A percentile compares a stretch with the other conserved stretches of the same genome.
Conservation (phyloP, 495 filamentous ascomycete genomes). For the Venustampulla echinocandica region DNA sequence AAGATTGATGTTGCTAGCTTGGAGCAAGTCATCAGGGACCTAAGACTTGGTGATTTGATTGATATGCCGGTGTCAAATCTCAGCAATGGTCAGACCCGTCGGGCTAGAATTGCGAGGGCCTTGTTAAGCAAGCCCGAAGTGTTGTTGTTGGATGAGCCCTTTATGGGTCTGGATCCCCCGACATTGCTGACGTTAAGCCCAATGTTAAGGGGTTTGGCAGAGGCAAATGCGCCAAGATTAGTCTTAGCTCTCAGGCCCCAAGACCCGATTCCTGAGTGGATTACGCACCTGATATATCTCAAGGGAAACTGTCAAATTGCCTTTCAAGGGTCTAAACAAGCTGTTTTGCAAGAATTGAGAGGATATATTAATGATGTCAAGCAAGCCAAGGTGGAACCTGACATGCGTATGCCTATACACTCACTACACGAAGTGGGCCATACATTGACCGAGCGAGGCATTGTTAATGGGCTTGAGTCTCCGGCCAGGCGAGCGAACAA, state of each 20-base stretch:
- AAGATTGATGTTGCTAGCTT: slow-evolving; percentile 40
- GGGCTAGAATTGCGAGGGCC: slow-evolving; percentile 80
- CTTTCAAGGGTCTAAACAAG: slow-evolving; percentile 45
- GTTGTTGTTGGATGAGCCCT: slow-evolving; percentile 84
- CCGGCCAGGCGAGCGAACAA: background rate
- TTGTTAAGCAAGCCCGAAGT: slow-evolving; percentile 71
- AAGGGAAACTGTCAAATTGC: slow-evolving; percentile 50
- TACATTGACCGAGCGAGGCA: slow-evolving; percentile 36
- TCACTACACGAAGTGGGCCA: slow-evolving; percentile 43
- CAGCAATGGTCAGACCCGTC: slow-evolving; percentile 85
- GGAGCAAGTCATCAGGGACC: slow-evolving; percentile 50
- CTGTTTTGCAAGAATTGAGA: slow-evolving; percentile 40
- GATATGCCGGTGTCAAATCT: slow-evolving; percentile 77
- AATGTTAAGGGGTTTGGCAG: slow-evolving; percentile 57
- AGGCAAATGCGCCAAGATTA: slow-evolving; percentile 56
- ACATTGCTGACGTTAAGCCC: slow-evolving; percentile 59
- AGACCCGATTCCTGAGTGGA: slow-evolving; percentile 81
- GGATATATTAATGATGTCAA: slow-evolving; percentile 32
- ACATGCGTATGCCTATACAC: slow-evolving; percentile 33
- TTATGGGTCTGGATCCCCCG: slow-evolving; percentile 90
- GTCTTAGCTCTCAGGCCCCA: slow-evolving; percentile 74
- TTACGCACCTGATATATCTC: slow-evolving; percentile 68
- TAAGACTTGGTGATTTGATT: slow-evolving; percentile 56
- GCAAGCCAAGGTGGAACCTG: slow-evolving; percentile 23
- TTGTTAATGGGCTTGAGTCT: slow-evolving; percentile 24